phyloP scores from a whole-genome alignment of 2,329 filamentous ascomycete species.

The Monosporascus sp. region DNA sequence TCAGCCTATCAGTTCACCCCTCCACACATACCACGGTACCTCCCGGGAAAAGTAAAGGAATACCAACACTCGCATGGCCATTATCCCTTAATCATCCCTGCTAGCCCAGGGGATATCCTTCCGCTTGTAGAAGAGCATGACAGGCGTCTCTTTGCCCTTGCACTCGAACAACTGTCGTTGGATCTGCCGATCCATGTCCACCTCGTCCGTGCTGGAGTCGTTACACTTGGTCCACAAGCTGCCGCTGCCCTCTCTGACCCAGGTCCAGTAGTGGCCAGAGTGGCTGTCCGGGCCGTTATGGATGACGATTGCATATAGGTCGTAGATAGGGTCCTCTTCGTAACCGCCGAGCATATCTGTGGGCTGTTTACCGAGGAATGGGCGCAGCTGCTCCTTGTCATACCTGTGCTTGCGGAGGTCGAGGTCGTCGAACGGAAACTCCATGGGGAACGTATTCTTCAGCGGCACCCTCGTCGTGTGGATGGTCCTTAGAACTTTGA shows the following conservation, averaged over 20 bases:
- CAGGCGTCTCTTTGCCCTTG: slow-evolving; percentile 4
- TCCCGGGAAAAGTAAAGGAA: no score
- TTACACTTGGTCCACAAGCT: slow-evolving; percentile 47
- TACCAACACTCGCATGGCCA: background rate
- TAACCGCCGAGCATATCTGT: slow-evolving; percentile 37
- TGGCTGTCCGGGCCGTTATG: slow-evolving; percentile 66
- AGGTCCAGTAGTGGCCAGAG: slow-evolving; percentile 76
- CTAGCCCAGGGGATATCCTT: slow-evolving; percentile 7
- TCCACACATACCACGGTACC: no score
- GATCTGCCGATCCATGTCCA: background rate
- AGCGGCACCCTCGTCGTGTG: slow-evolving; percentile 28
- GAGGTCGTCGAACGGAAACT: slow-evolving; percentile 71
- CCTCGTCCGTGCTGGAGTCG: slow-evolving; percentile 28
- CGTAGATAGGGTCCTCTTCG: slow-evolving; percentile 63
- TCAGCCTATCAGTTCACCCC: no score
- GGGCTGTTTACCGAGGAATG: slow-evolving; percentile 14
- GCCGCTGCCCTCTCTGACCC: slow-evolving; percentile 52
- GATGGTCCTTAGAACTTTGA: slow-evolving; percentile 47
- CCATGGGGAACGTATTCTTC: slow-evolving; percentile 68
- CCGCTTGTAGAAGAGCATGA: slow-evolving; percentile 19
- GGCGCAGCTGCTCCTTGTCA: slow-evolving; percentile 1
- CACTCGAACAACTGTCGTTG: slow-evolving; percentile 3
- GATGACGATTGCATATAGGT: slow-evolving; percentile 79
- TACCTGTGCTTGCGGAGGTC: slow-evolving; percentile 41
- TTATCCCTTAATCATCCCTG: slow-evolving; percentile 1